Conservation (phyloP, 1,139 yeast species). For the Candida sojae region DNA sequence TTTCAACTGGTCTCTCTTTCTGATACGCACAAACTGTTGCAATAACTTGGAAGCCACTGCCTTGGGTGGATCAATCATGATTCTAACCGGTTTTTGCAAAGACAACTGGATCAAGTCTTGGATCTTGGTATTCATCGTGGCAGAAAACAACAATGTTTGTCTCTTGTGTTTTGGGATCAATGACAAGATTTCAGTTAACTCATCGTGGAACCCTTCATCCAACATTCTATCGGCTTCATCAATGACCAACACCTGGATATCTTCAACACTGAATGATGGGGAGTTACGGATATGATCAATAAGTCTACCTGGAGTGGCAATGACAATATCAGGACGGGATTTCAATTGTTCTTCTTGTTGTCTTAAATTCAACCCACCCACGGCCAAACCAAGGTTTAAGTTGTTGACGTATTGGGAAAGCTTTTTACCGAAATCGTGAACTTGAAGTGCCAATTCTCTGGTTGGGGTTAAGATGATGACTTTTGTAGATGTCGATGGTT, state of each 20-base stretch:
- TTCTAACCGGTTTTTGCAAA: constrained; percentile 84
- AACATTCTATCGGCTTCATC: constrained; percentile 99
- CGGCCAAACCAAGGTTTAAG: constrained; percentile 86
- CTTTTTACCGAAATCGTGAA: constrained; percentile 87
- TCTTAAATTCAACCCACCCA: constrained; percentile 94
- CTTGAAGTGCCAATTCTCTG: constrained; percentile 97
- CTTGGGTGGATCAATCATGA: constrained; percentile 96
- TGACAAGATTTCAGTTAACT: constrained; percentile 83
- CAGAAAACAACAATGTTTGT: constrained; percentile 92
- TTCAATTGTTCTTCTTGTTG: constrained; percentile 94
- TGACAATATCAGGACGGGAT: constrained; percentile 89
- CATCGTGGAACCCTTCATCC: constrained; percentile 97
- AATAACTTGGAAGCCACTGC: constrained; percentile 83
- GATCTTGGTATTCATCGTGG: constrained; percentile 95
- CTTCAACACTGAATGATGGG: constrained; percentile 87
- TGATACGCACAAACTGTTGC: constrained; percentile 92
- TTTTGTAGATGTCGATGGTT: constrained; percentile 87
- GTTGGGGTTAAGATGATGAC: constrained; percentile 93
- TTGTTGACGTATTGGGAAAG: constrained; percentile 76
- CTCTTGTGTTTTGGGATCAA: constrained; percentile 82
- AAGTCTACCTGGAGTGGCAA: constrained; percentile 97
- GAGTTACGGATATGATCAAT: constrained; percentile 96
- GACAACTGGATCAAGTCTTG: constrained; percentile 86
- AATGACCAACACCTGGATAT: constrained; percentile 86
- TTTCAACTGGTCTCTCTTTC: constrained; percentile 82